These are phyloP conservation scores for Trapa incisa DNA, from an alignment of 345 rosid genomes.

Conservation along the genomic window DNA sequence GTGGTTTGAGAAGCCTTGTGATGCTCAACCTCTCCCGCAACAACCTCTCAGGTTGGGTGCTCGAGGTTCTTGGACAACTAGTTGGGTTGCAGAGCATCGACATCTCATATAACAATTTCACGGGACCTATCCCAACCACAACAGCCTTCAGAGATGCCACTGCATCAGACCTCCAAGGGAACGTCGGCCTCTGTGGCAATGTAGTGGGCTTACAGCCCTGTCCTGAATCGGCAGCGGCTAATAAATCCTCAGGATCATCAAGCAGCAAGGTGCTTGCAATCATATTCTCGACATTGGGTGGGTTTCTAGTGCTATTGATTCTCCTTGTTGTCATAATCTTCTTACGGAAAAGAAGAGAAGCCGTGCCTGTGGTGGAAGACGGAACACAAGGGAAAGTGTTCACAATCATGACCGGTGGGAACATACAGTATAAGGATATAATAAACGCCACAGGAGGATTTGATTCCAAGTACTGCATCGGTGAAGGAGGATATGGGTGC, in stretches of 20 bases:
- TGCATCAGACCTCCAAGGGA: neutral
- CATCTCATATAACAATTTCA: conserved; percentile 18
- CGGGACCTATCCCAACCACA: conserved; percentile 21
- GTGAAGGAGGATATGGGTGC: conserved; percentile 21
- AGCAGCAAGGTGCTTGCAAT: neutral
- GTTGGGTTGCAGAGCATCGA: conserved; percentile 7
- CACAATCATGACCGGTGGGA: conserved; percentile 16
- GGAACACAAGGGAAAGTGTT: neutral
- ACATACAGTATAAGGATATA: conserved; percentile 14
- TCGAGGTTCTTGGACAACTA: neutral
- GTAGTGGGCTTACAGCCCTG: conserved; percentile 12
- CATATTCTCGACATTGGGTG: conserved; percentile 9
- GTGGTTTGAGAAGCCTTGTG: conserved; percentile 9
- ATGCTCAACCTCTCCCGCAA: conserved; percentile 20
- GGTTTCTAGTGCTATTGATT: conserved; percentile 3
- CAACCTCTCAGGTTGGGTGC: conserved; percentile 17
- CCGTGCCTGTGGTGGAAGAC: neutral
- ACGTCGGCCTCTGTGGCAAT: conserved; percentile 21
- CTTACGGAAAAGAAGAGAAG: neutral
- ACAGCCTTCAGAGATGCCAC: conserved; percentile 18
- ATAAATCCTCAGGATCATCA: neutral
- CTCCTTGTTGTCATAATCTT: neutral
- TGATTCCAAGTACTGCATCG: conserved; percentile 15
- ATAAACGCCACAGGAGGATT: conserved; percentile 14
- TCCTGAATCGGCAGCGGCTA: neutral